Percentiles rank a stretch among this genome's conserved stretches.
These are phyloP conservation scores for sweet orange (Citrus sinensis) DNA, from an alignment of 345 rosid species.

Conservation along the genomic window DNA sequence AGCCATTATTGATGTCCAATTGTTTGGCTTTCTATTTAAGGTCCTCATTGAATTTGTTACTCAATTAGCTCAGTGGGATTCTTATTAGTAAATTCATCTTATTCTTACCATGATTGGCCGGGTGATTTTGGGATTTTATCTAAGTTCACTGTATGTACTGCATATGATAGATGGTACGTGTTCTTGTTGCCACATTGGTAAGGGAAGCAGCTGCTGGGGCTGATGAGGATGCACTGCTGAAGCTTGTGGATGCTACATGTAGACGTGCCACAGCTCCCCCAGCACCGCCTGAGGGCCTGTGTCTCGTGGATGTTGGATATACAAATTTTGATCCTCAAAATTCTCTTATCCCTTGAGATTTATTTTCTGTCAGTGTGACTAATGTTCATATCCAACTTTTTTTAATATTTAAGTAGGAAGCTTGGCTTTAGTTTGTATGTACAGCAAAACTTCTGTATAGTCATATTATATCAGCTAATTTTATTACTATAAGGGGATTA, in stretches of 20 bases:
- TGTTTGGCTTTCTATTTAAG: neutral
- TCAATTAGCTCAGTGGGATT: neutral
- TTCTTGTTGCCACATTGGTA: constrained; percentile 82
- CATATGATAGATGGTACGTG: constrained; percentile 73
- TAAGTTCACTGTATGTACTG: neutral
- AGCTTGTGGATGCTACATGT: constrained; percentile 74
- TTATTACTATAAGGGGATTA: too few species aligned
- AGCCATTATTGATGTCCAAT: neutral
- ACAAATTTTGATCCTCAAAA: constrained; percentile 53
- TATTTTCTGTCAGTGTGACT: neutral
- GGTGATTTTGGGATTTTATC: neutral
- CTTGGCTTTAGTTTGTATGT: too few species aligned
- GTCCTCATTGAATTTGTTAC: neutral
- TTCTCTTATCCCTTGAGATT: constrained; percentile 48
- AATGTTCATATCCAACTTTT: neutral
- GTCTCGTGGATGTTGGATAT: constrained; percentile 83
- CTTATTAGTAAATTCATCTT: neutral
- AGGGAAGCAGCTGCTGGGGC: constrained; percentile 96
- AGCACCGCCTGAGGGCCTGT: constrained; percentile 84
- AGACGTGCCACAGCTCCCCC: constrained; percentile 97
- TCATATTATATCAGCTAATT: too few species aligned
- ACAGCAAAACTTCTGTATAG: too few species aligned
- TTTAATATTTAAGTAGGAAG: neutral
- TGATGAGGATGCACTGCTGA: constrained; percentile 63
- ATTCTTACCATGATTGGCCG: neutral